These are phyloP conservation scores for Lavandula angustifolia DNA, from an alignment of 257 asterid genomes.

Conservation along the genomic window DNA sequence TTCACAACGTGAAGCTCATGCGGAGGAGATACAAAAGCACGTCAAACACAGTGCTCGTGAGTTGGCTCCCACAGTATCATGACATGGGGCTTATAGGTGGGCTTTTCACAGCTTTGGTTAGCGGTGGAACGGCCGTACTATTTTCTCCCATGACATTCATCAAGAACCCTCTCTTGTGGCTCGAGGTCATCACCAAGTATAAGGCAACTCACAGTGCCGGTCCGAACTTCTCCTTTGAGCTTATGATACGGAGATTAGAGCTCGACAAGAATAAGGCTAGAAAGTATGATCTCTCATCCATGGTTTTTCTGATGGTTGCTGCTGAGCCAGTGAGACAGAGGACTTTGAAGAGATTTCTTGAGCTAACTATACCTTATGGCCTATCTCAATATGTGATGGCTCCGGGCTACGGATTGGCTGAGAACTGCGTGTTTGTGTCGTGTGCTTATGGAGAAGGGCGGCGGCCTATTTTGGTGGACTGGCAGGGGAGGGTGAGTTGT, in stretches of 20 bases:
- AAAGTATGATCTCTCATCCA: conserved; percentile 64
- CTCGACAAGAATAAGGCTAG: conserved; percentile 42
- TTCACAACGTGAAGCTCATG: conserved; percentile 80
- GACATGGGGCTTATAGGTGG: conserved; percentile 93
- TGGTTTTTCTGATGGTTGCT: conserved; percentile 74
- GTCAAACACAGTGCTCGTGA: conserved; percentile 69
- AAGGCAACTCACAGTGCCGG: conserved; percentile 85
- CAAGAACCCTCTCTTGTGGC: conserved; percentile 81
- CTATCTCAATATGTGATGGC: conserved; percentile 78
- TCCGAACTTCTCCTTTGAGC: conserved; percentile 80
- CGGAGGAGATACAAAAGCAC: conserved; percentile 68
- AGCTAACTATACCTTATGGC: conserved; percentile 59
- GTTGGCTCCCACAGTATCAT: conserved; percentile 92
- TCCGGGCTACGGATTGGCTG: conserved; percentile 90
- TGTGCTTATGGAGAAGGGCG: conserved; percentile 84
- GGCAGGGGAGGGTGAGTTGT: conserved; percentile 87
- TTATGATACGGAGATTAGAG: conserved; percentile 65
- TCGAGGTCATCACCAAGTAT: conserved; percentile 60
- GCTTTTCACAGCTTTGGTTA: conserved; percentile 69
- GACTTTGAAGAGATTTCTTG: conserved; percentile 64
- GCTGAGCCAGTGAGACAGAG: conserved; percentile 84
- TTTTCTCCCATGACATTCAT: conserved; percentile 85
- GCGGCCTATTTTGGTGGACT: conserved; percentile 63
- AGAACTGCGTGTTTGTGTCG: conserved; percentile 76
- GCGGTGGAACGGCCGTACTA: conserved; percentile 68